Base-by-base conservation (phyloP, 2,329 filamentous ascomycete genomes). In the Diaporthe vexans region DNA sequence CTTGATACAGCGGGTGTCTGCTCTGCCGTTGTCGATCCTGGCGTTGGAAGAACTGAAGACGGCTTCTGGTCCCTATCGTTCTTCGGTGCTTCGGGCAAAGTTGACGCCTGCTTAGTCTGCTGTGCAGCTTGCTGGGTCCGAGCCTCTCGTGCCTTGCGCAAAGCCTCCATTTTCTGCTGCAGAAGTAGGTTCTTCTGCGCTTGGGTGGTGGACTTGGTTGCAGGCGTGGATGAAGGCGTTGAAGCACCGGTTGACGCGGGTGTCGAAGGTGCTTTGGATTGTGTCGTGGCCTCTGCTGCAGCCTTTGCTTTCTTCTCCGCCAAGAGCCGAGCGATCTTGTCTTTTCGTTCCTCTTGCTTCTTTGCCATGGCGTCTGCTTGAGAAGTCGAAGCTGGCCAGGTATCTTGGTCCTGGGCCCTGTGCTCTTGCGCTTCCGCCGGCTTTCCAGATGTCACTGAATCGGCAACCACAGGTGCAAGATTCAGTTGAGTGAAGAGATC, bases 161-260 rank as follows among this genome's bases (percentile, higher is more conserved):
- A 84, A 29, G 93, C 93, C 75, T 95, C 94, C 80, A 97, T 92
- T 77, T 94, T 95, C 80, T 94, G 90, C 77, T 94, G 91, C 61
- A 95, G 87, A 43, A 95, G 84, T 74, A 88, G 89, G 73, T 94
- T 94, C 75, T 94, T 97, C 77, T 95, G 89, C 24, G 90, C 90
- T 79, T 92, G 90, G 43, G 86, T 85, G 77, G 85, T 90, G 78
- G 84, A 82, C 46, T 81, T 79, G 33, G 37, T 46, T 24, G 71
- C 35, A 26, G 48, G 59, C 43, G 63, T 52, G n/a, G 72, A 29
- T 15, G 72, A 43, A 40, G 61, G 43, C 8, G 65, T 63, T 19
- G 73, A 43, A 61, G 43, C 65, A n/a, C 61, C 63, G 8, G 72
- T 63, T 46, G 70, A 54, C 19, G 77, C 61, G 0, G 74, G 65